Evolutionary conservation across 2,329 filamentous ascomycete species (phyloP), one percentile per base, ranked within the genome.

Genomic region (Xylaria arbuscula): DNA sequence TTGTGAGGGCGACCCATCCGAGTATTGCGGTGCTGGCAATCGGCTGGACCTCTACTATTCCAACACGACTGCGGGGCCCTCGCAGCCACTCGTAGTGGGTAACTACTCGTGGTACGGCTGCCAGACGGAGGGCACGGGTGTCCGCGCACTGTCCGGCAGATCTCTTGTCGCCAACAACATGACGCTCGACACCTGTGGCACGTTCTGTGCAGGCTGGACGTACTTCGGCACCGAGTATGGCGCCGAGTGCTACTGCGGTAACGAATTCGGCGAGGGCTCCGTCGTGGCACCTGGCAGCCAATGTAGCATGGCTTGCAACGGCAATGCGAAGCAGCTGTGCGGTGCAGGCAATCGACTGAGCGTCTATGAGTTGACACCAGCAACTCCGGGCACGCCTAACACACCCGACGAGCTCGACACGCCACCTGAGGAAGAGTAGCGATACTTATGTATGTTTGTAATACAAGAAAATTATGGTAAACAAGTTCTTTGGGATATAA

Each of bases 201-300:
- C 68, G 17, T 68, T 70, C 71, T 83, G 81, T 67, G 72, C 74
- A 7, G 72, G 72, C 7, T 83, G 77, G 72, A 78, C 76, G 59
- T 83, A 81, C 73, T 83, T 83, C 60, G 81, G 81, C 17, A 61
- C 70, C 5, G 70, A 71, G 50, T 73, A 70, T 45, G 67, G 68
- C 11, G 51, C 66, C 50, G 80, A 82, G 67, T 82, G 81, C 75
- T 83, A 80, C 75, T 78, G 76, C 42, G 76, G 74, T 3, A 59
- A 70, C 32, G 65, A 45, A 22, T 59, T 69, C 45, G 32, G 68
- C 58, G 19, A 74, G 69, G 70, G 70, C 47, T 54, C 58, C 38
- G 22, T 65, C 59, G 34, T 22, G 48, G 17, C 66, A 57, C 38
- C 68, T 19, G 61, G 55, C 8, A 34, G 59, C 9, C 74, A 77